These are phyloP conservation scores for Xenoacremonium recifei DNA, from an alignment of 2,329 filamentous ascomycete genomes.

Conservation along the genomic window DNA sequence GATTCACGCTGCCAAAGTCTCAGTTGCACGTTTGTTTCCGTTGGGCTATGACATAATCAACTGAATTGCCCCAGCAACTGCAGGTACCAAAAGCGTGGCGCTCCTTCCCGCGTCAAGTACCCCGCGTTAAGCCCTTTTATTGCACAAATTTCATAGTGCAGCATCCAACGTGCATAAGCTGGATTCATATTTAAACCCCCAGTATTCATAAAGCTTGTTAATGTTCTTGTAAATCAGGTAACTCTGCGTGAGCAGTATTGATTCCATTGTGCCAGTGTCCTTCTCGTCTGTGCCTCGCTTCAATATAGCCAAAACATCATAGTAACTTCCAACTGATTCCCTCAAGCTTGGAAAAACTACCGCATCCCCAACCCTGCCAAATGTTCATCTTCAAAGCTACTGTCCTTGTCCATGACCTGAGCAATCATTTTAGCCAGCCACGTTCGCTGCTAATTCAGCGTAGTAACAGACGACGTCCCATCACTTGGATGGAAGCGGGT, in stretches of 20 bases:
- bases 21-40: constrained; percentile 14
- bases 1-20: constrained; percentile 16
- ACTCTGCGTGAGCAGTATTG: neutral
- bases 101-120: constrained; percentile 4
- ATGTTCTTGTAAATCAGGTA: neutral
- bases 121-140: constrained; percentile 21
- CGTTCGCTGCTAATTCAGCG: too few species aligned
- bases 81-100: constrained; percentile 1
- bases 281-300: too few species aligned
- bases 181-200: neutral
- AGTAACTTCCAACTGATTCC: neutral
- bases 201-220: neutral
- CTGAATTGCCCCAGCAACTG: constrained; percentile 25
- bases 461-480: too few species aligned
- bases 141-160: neutral
- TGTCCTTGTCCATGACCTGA: neutral
- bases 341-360: neutral
- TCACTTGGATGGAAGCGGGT: too few species aligned
- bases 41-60: constrained; percentile 22
- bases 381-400: neutral
- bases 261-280: too few species aligned
- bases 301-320: neutral
- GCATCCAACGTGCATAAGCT: neutral
- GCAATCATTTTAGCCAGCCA: too few species aligned
- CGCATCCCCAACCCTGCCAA: neutral